Conservation (phyloP, 257 asterid genomes). For the Ilex aquifolium region DNA sequence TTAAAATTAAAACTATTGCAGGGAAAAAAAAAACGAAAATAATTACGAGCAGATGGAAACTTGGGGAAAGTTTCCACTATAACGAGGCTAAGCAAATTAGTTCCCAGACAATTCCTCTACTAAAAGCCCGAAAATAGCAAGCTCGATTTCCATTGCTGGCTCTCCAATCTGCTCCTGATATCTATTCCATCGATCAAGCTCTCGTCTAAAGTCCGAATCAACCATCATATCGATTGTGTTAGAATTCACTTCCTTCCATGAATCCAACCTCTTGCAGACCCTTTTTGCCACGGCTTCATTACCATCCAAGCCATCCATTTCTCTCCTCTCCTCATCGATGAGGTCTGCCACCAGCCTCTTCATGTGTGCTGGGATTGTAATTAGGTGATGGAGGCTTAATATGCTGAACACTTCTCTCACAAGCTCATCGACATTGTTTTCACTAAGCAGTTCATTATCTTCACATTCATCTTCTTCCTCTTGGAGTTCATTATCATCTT, state of each 20-base stretch:
- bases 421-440: slow-evolving; percentile 15
- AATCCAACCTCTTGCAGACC: slow-evolving; percentile 40
- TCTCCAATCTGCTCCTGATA: slow-evolving; percentile 35
- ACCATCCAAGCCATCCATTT: slow-evolving; percentile 14
- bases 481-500: slow-evolving; percentile 8
- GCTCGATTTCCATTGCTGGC: slow-evolving; percentile 40
- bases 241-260: slow-evolving; percentile 40
- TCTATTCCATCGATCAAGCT: slow-evolving; percentile 37
- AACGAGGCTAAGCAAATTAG: neutral
- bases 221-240: slow-evolving; percentile 64
- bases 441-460: slow-evolving; percentile 18
- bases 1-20: too few species aligned
- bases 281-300: slow-evolving; percentile 31
- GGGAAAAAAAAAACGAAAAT: too few species aligned
- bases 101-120: slow-evolving; percentile 44
- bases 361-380: slow-evolving; percentile 35
- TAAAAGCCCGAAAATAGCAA: slow-evolving; percentile 27
- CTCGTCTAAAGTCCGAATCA: slow-evolving; percentile 40
- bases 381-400: slow-evolving; percentile 10
- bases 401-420: slow-evolving; percentile 26
- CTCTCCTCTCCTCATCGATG: slow-evolving; percentile 42
- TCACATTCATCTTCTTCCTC: slow-evolving; percentile 18
- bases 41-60: too few species aligned
- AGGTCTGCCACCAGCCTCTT: slow-evolving; percentile 55
- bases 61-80: too few species aligned